Evolutionary conservation across 805 yeast species (phyloP).

Genomic region (Spathaspora passalidarum): DNA sequence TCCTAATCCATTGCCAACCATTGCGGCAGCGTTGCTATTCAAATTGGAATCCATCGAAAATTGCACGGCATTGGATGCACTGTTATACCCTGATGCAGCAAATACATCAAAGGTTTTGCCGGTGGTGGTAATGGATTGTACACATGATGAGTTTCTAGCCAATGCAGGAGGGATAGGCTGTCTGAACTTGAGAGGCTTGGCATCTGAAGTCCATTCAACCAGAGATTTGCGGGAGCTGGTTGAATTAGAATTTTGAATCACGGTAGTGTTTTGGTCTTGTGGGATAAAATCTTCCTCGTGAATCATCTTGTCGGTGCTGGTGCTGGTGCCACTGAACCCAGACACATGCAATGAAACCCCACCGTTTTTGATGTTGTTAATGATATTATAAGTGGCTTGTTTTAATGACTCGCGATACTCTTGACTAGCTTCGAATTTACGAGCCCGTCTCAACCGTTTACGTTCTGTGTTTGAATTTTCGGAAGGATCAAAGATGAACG

Average conservation of each 20-base stretch:
- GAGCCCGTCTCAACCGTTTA: slow-evolving; percentile 36
- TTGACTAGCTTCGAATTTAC: slow-evolving; percentile 40
- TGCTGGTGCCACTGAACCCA: slow-evolving; percentile 22
- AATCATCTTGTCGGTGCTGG: slow-evolving; percentile 23
- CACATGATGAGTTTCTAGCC: slow-evolving; percentile 37
- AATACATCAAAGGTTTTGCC: slow-evolving; percentile 40
- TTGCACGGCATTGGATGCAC: slow-evolving; percentile 41
- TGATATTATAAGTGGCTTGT: slow-evolving; percentile 31
- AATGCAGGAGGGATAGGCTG: slow-evolving; percentile 24
- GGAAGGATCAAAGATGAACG: slow-evolving; percentile 66
- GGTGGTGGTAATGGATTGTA: slow-evolving; percentile 31
- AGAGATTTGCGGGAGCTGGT: slow-evolving; percentile 9
- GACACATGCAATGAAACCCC: slow-evolving; percentile 9
- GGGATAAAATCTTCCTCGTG: slow-evolving; percentile 2
- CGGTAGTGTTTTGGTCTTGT: slow-evolving; percentile 7
- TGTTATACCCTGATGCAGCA: slow-evolving; percentile 43
- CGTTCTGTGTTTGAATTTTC: slow-evolving; percentile 33
- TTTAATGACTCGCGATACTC: slow-evolving; percentile 38
- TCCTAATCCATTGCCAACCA: slow-evolving; percentile 54
- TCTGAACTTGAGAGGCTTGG: slow-evolving; percentile 16
- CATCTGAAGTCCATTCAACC: slow-evolving; percentile 4
- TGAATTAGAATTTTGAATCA: slow-evolving; percentile 12
- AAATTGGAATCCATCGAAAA: slow-evolving; percentile 40
- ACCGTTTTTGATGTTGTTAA: slow-evolving; percentile 23
- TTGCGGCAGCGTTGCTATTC: slow-evolving; percentile 26